These are phyloP conservation scores for Aureobasidium sp. DNA, from an alignment of 2,329 filamentous ascomycete species.

Conservation along the genomic window DNA sequence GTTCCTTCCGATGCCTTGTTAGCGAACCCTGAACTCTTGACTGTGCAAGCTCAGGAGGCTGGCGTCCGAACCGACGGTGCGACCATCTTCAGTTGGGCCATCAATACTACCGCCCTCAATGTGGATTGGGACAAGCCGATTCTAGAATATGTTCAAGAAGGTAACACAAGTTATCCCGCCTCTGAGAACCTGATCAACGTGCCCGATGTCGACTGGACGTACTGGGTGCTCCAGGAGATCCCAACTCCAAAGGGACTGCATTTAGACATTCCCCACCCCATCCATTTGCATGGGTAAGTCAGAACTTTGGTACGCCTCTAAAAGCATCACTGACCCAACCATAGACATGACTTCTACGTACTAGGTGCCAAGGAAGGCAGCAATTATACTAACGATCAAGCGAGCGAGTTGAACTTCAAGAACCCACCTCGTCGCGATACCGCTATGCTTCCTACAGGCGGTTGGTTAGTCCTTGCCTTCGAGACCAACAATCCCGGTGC, in stretches of 20 bases:
- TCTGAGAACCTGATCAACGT: slow-evolving; percentile 2
- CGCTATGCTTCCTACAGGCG: slow-evolving; percentile 29
- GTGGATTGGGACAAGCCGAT: slow-evolving; percentile 31
- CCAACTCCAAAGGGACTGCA: slow-evolving; percentile 12
- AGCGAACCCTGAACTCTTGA: slow-evolving; percentile 8
- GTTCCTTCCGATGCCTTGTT: slow-evolving; percentile 23
- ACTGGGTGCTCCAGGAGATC: slow-evolving; percentile 28
- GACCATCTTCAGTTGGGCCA: slow-evolving; percentile 31
- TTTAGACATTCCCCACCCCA: slow-evolving; percentile 15
- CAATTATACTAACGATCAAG: slow-evolving; percentile 19
- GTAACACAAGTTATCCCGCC: background rate
- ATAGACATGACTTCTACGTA: slow-evolving; percentile 27
- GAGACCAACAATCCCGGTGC: slow-evolving; percentile 35
- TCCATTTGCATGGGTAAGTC: slow-evolving; percentile 10
- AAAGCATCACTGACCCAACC: slow-evolving; percentile 11
- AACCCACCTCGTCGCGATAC: slow-evolving; percentile 34
- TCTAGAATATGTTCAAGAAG: slow-evolving; percentile 26
- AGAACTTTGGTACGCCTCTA: background rate
- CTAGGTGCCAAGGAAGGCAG: slow-evolving; percentile 14
- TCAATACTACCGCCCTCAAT: slow-evolving; percentile 28
- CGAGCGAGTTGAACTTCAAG: slow-evolving; percentile 22
- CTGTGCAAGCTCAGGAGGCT: background rate
- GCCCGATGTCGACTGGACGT: slow-evolving; percentile 19
- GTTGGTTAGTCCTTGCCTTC: slow-evolving; percentile 34
- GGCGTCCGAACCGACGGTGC: slow-evolving; percentile 14